These are phyloP conservation scores for barrel medic (Medicago truncatula) DNA, from an alignment of 306 rosid genomes.

Conservation along the genomic window MtrunA17r5.0-ANR NC_053045.1:42256001-42256500, in stretches of 20 bases:
- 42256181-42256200: conserved; percentile 72
- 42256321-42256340: conserved; percentile 64
- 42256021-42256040: conserved; percentile 79
- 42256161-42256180: conserved; percentile 43
- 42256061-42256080: conserved; percentile 72
- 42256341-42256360: conserved; percentile 80
- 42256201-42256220: conserved; percentile 87
- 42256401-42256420: conserved; percentile 67
- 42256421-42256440: conserved; percentile 81
- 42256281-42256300: conserved; percentile 56
- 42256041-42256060: conserved; percentile 77
- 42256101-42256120: conserved; percentile 69
- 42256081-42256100: conserved; percentile 80
- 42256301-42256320: conserved; percentile 69
- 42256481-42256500: conserved; percentile 71
- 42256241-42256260: conserved; percentile 78
- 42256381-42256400: conserved; percentile 91
- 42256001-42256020: conserved; percentile 57
- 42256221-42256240: conserved; percentile 78
- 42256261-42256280: conserved; percentile 66
- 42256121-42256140: conserved; percentile 55
- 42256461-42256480: conserved; percentile 87
- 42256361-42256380: conserved; percentile 81
- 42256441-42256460: conserved; percentile 84
- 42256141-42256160: conserved; percentile 46